Evolutionary conservation across 1,139 yeast species (phyloP).

Genomic region (Hansenula lynferdii): DNA sequence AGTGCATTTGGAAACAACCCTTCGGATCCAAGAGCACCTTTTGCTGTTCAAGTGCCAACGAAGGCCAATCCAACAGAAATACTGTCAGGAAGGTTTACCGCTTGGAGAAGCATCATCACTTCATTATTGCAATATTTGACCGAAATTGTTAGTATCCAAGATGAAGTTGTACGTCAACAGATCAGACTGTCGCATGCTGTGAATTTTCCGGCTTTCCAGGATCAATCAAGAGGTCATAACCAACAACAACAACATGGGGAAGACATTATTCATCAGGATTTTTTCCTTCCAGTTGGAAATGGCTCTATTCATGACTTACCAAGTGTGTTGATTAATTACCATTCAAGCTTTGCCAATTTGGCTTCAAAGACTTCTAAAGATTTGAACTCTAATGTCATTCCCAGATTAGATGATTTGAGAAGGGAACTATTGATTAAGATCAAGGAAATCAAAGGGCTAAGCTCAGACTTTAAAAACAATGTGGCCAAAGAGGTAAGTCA

Average conservation of each 20-base stretch:
- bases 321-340: constrained; percentile 64
- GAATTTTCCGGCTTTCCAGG: constrained; percentile 43
- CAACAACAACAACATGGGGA: constrained; percentile 22
- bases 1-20: neutral
- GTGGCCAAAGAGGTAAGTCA: constrained; percentile 63
- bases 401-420: constrained; percentile 80
- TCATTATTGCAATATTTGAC: constrained; percentile 69
- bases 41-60: constrained; percentile 42
- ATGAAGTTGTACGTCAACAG: constrained; percentile 82
- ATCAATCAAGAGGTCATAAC: constrained; percentile 15
- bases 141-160: constrained; percentile 82
- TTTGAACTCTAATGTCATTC: constrained; percentile 62
- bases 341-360: constrained; percentile 63
- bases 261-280: constrained; percentile 23
- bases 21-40: constrained; percentile 37
- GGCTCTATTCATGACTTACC: constrained; percentile 86
- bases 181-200: constrained; percentile 77
- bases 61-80: constrained; percentile 78
- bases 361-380: constrained; percentile 72
- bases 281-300: constrained; percentile 61
- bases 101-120: constrained; percentile 80
- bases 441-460: constrained; percentile 77
- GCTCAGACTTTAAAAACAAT: constrained; percentile 77
- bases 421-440: constrained; percentile 79
- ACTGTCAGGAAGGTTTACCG: constrained; percentile 73